Base-by-base conservation (phyloP, 1,284 basidiomycete genomes). In the Cutaneotrichosporon sp. region DNA sequence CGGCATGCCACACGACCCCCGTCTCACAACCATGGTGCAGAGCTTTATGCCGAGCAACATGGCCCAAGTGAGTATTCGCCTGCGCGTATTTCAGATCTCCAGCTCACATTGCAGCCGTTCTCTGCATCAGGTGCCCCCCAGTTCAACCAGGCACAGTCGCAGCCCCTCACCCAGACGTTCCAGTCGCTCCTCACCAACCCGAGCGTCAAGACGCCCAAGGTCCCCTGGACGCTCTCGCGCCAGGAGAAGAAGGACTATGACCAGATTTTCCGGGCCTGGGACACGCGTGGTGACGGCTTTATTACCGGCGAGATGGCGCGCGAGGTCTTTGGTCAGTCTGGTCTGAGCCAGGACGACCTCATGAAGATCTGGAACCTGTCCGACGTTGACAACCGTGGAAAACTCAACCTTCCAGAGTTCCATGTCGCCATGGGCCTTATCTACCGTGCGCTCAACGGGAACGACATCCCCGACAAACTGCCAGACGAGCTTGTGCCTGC, bases 351-450 rank as follows among this genome's bases (percentile, higher is more conserved):
- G 71, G 89, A 96, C 57, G 90, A 94, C 67, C 79, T 99, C 25
- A 94, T 93, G 62, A 85, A 87, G 67, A 89, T 98, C 60, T 99
- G 96, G 94, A 86, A 84, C 26, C 80, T 96, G 9, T 88, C 90
- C 24, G 92, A 97, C 74, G 81, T 82, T 35, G 87, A 91, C 63
- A 90, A 96, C 75, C 84, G 90, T 32, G 92, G 92, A 27, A 93
- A 91, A 75, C 82, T 97, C 52, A 97, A 97, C 68, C 79, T 94
- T 39, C 88, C 90, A 22, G 94, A 98, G 72, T 99, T 99, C 74
- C 92, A 98, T 71, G 89, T 97, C 51, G 96, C 94, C 1, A 99
- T 99, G 94, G 93, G 90, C 55, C 79, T 98, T 52, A 97, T 98
- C 70, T 97, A 94, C 76, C 85, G 94, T 66, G 90, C 83, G 37